These are phyloP conservation scores for Discostella stelligera DNA, from an alignment of 352 stramenopile species.

Conservation along the genomic window DNA sequence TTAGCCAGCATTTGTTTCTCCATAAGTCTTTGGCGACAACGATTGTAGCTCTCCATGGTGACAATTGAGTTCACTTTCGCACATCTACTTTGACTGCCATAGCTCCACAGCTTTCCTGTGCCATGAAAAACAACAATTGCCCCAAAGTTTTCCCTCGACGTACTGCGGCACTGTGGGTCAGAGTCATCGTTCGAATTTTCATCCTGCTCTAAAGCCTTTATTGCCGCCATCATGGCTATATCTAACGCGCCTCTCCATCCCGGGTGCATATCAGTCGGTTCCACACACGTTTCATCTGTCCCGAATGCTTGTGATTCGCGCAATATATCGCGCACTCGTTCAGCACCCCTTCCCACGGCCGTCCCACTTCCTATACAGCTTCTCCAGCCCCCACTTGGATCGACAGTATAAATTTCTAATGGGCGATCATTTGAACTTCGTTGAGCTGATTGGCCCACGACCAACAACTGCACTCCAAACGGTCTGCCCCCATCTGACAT, in stretches of 20 bases:
- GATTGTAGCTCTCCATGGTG: conserved; percentile 19
- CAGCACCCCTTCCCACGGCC: conserved; percentile 34
- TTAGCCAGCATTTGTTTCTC: neutral
- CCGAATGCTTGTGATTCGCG: neutral
- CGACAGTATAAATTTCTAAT: conserved; percentile 52
- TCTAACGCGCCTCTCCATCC: conserved; percentile 42
- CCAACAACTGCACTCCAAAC: conserved; percentile 42
- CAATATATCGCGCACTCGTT: conserved; percentile 23
- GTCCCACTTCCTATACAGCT: conserved; percentile 24
- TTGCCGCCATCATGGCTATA: conserved; percentile 22
- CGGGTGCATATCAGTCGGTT: neutral
- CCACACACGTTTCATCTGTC: neutral
- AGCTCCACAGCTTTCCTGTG: neutral
- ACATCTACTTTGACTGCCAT: conserved; percentile 17
- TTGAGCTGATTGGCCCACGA: conserved; percentile 30
- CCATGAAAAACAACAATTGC: conserved; percentile 29
- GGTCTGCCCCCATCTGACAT: conserved; percentile 33
- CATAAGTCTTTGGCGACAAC: conserved; percentile 14
- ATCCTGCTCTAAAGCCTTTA: conserved; percentile 22
- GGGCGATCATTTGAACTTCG: neutral
- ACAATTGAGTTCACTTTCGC: conserved; percentile 14
- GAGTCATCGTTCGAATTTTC: neutral
- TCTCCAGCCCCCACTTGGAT: conserved; percentile 48
- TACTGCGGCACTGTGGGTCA: neutral
- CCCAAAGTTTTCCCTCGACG: conserved; percentile 12